Base-by-base conservation (phyloP, 1,284 basidiomycete genomes). In the Ceratobasidium sp. region DNA sequence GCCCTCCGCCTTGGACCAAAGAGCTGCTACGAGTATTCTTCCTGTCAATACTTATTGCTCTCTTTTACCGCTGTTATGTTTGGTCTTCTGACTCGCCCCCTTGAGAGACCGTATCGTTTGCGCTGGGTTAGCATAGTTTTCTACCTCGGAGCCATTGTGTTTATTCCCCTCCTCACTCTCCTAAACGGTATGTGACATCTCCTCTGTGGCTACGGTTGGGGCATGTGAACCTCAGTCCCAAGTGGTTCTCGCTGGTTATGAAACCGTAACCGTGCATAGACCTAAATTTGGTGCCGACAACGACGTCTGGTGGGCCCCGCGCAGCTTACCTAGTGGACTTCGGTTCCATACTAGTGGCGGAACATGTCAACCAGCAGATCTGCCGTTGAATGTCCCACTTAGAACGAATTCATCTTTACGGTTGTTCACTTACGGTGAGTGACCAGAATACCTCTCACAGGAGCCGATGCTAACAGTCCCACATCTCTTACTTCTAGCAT, bases 81-180 rank as follows among this genome's bases (percentile, higher is more conserved):
- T n/a, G n/a, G 53, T n/a, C 20, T n/a, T 55, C 53, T 55, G 7
- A 55, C 53, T 55, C 53, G 53, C 10, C 53, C 53, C 5, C 53
- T 55, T 55, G 53, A 55, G 53, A 18, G 53, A 10, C 53, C 53
- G n/a, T 55, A 55, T n/a, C 53, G 53, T n/a, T n/a, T 23, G n/a
- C 53, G 53, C n/a, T 55, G 53, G 53, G 53, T 55, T 55, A 6
- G 18, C n/a, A 55, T n/a, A 55, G 10, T n/a, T 4, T 55, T 55
- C 53, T 23, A 55, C 53, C 20, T 55, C 4, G 53, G 53, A 10
- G 15, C 20, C 6, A 7, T 55, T 6, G 2, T 55, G 4, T 7
- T n/a, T 6, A 23, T 55, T 7, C 53, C 53, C 53, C n/a, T 55
- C 9, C 15, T 55, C 18, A n/a, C 53, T 23, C 53, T 55, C n/a